These are phyloP conservation scores for Fusarium buxicola DNA, from an alignment of 2,329 filamentous ascomycete genomes.

Conservation along the genomic window DNA sequence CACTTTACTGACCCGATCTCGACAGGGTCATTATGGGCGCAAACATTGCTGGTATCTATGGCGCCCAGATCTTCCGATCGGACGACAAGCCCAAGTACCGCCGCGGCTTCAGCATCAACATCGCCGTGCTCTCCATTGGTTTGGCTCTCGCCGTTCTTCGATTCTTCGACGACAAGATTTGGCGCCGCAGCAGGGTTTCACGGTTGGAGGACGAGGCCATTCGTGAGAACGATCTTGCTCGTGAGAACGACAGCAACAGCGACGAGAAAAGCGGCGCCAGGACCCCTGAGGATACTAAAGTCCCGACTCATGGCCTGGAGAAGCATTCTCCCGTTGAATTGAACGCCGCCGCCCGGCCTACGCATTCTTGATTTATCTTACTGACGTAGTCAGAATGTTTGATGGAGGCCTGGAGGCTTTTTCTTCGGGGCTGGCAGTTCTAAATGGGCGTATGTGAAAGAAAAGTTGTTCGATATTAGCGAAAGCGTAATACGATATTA, in stretches of 20 bases:
- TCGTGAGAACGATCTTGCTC: conserved; percentile 14
- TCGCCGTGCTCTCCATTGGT: conserved; percentile 58
- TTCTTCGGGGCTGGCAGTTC: too few species aligned
- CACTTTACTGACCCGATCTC: not conserved
- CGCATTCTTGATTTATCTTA: not conserved
- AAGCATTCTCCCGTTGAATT: conserved; percentile 12
- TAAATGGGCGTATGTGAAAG: too few species aligned
- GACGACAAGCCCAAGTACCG: conserved; percentile 65
- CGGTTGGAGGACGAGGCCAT: conserved; percentile 7
- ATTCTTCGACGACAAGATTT: conserved; percentile 56
- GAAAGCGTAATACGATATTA: too few species aligned
- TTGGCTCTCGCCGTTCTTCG: conserved; percentile 55
- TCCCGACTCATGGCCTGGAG: not conserved
- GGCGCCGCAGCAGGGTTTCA: conserved; percentile 27
- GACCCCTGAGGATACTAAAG: not conserved
- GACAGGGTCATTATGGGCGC: conserved; percentile 69
- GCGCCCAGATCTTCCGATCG: conserved; percentile 68
- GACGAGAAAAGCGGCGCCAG: conserved; percentile 23
- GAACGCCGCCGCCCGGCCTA: conserved; percentile 2
- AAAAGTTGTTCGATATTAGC: too few species aligned
- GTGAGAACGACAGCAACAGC: conserved; percentile 22
- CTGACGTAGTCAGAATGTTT: too few species aligned
- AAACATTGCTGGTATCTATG: conserved; percentile 71
- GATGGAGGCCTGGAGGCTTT: too few species aligned
- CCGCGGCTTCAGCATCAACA: conserved; percentile 61